A percentile compares a stretch with the other conserved stretches of the same genome.
Conservation (phyloP, 1,284 basidiomycete genomes). For the Ceraceosorus bombacis region DNA sequence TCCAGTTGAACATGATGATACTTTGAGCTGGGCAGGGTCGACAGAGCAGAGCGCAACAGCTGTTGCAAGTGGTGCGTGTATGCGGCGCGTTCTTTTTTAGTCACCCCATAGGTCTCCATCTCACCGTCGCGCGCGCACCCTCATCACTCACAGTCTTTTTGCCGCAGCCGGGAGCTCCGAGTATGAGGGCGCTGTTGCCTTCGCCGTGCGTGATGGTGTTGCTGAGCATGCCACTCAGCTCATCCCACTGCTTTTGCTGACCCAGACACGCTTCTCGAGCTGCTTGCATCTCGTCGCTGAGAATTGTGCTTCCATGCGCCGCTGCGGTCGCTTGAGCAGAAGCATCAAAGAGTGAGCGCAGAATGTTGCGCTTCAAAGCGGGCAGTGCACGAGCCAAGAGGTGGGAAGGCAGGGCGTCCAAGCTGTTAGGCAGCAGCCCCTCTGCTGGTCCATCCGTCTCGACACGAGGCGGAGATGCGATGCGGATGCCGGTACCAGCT, state of each 20-base stretch:
- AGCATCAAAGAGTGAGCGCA: too few relatives aligned
- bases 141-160: conserved; percentile 25
- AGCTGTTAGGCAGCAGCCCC: too few relatives aligned
- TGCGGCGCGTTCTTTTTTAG: neutral
- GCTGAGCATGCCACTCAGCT: conserved; percentile 23
- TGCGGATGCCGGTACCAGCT: too few relatives aligned
- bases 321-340: too few relatives aligned
- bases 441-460: too few relatives aligned
- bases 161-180: conserved; percentile 35
- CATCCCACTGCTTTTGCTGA: conserved; percentile 26
- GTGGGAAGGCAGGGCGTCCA: too few relatives aligned
- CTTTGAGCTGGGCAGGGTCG: conserved; percentile 6
- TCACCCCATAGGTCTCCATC: neutral
- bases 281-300: too few relatives aligned
- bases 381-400: too few relatives aligned
- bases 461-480: too few relatives aligned
- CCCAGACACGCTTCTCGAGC: conserved; percentile 13
- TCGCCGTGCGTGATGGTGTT: conserved; percentile 27
- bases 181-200: conserved; percentile 40
- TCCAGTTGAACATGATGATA: conserved; percentile 34
- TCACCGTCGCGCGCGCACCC: neutral
- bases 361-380: too few relatives aligned
- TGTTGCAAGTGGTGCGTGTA: neutral
- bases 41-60: conserved; percentile 35
- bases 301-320: too few relatives aligned